phyloP scores from a whole-genome alignment of 352 stramenopile genomes.

The Globisporangium uncinulatum region DNA sequence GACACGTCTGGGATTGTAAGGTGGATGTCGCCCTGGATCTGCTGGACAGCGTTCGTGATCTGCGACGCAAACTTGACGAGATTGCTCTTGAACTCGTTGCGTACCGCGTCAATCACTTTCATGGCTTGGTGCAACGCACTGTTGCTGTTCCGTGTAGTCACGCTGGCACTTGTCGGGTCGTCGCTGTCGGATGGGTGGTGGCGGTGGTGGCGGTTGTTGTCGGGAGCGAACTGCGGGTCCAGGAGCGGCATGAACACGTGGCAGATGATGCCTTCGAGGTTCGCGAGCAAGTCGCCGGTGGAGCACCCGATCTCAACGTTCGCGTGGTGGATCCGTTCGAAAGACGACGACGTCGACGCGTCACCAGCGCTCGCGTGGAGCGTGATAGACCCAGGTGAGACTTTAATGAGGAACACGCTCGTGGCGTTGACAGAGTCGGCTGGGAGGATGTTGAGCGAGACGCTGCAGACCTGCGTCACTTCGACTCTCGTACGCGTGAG shows the following conservation, averaged over 20 bases:
- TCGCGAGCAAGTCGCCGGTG: constrained; percentile 77
- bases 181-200: background rate
- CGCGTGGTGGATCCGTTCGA: constrained; percentile 45
- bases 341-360: background rate
- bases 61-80: constrained; percentile 91
- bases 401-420: constrained; percentile 80
- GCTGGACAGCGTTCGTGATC: constrained; percentile 90
- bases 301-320: constrained; percentile 87
- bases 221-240: constrained; percentile 54
- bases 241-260: constrained; percentile 88
- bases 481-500: constrained; percentile 39
- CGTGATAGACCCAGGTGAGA: constrained; percentile 39
- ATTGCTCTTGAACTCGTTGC: constrained; percentile 88
- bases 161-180: background rate
- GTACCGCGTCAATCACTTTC: constrained; percentile 78
- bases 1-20: constrained; percentile 90
- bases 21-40: constrained; percentile 93
- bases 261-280: constrained; percentile 83
- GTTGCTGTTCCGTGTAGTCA: background rate
- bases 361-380: constrained; percentile 27
- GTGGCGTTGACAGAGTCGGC: constrained; percentile 49
- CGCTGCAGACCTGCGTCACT: constrained; percentile 50
- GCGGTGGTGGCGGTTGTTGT: constrained; percentile 9
- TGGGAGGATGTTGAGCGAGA: constrained; percentile 66
- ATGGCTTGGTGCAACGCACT: constrained; percentile 40